Percentiles rank a stretch among this genome's conserved stretches.
phyloP scores from a whole-genome alignment of 371 early-diverging fungal genomes.

The Dichotomocladium elegans region DNA sequence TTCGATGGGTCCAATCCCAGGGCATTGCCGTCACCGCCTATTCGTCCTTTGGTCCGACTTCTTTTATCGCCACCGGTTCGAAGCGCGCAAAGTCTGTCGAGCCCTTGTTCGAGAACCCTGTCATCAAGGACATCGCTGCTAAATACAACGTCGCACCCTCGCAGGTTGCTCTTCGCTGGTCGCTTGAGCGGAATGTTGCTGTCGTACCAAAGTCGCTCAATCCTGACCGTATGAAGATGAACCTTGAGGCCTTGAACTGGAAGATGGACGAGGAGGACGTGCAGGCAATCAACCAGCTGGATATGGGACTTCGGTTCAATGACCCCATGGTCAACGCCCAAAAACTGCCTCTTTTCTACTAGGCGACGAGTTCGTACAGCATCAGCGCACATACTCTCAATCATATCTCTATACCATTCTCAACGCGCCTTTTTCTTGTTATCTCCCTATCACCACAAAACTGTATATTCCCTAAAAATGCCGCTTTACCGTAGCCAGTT shows the following conservation, averaged over 20 bases:
- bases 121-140: slow-evolving; percentile 35
- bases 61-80: slow-evolving; percentile 43
- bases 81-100: slow-evolving; percentile 20
- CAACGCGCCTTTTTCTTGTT: no score
- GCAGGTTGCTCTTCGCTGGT: slow-evolving; percentile 58
- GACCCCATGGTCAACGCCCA: slow-evolving; percentile 22
- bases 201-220: slow-evolving; percentile 67
- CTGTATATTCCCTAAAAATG: no score
- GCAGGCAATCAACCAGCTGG: slow-evolving; percentile 21
- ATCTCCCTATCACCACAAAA: background rate
- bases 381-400: background rate
- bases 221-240: slow-evolving; percentile 43
- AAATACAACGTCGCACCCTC: slow-evolving; percentile 35
- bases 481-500: background rate
- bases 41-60: slow-evolving; percentile 57
- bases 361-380: background rate
- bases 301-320: slow-evolving; percentile 23
- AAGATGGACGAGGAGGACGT: slow-evolving; percentile 31
- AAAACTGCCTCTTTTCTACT: slow-evolving; percentile 19
- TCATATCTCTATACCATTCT: no score
- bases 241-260: slow-evolving; percentile 26
- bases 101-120: slow-evolving; percentile 32
- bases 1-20: slow-evolving; percentile 25
- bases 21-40: slow-evolving; percentile 56
- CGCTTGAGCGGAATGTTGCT: slow-evolving; percentile 49